Percentiles rank a stretch among this genome's conserved stretches.
Evolutionary conservation across 129 eudicot species (phyloP).

Genomic region (Erigeron canadensis): DNA sequence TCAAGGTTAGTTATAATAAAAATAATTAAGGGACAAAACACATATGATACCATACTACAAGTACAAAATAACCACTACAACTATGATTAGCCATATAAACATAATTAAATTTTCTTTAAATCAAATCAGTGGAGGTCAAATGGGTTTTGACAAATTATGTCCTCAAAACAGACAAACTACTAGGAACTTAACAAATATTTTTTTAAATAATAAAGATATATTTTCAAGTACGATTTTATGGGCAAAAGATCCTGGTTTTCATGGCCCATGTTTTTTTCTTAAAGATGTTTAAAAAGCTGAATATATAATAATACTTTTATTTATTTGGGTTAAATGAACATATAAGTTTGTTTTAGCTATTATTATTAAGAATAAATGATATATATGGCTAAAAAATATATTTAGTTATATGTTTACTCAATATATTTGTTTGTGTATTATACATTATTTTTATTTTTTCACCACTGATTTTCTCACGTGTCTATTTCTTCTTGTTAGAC

Average conservation of each 20-base stretch:
- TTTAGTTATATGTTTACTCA: too few relatives aligned
- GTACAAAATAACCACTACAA: constrained; percentile 10
- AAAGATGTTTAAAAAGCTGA: too few relatives aligned
- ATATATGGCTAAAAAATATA: too few relatives aligned
- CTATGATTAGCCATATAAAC: constrained; percentile 1
- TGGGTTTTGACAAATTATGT: neutral
- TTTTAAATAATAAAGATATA: neutral
- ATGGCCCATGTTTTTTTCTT: neutral
- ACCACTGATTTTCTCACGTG: too few relatives aligned
- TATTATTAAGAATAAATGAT: too few relatives aligned
- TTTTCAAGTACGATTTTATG: neutral
- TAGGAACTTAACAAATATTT: neutral
- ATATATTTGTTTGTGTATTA: too few relatives aligned
- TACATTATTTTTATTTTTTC: too few relatives aligned
- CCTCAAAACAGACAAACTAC: neutral
- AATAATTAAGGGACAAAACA: constrained; percentile 8
- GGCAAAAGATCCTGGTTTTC: neutral
- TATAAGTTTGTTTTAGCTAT: too few relatives aligned
- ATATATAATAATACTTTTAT: too few relatives aligned
- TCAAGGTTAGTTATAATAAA: neutral
- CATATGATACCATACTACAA: neutral
- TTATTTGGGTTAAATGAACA: too few relatives aligned
- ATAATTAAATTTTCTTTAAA: neutral
- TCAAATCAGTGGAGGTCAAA: constrained; percentile 4
- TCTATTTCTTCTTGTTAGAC: too few relatives aligned